These are phyloP conservation scores for Entelexis sorbosivorans DNA, from an alignment of 1,139 yeast genomes.

Conservation along the genomic window DNA sequence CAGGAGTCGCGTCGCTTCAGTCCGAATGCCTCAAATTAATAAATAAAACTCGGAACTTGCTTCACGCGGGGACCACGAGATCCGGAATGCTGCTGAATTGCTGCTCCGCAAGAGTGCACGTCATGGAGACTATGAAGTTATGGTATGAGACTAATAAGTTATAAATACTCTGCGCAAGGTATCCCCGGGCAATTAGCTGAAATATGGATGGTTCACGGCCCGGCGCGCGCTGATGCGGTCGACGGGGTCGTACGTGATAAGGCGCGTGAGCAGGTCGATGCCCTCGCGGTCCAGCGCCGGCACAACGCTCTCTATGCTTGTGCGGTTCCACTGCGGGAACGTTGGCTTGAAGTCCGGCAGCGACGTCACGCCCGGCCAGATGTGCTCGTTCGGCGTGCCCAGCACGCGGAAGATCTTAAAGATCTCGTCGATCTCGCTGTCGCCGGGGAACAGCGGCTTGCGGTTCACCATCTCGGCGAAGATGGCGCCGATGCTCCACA, in stretches of 20 bases:
- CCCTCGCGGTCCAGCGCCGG: slow-evolving; percentile 76
- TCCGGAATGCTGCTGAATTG: too few relatives aligned
- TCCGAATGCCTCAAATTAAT: too few relatives aligned
- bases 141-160: neutral
- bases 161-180: neutral
- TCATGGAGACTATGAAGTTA: too few relatives aligned
- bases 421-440: slow-evolving; percentile 94
- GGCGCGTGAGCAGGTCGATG: slow-evolving; percentile 63
- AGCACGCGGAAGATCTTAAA: slow-evolving; percentile 84
- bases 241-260: slow-evolving; percentile 88
- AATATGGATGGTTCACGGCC: slow-evolving; percentile 83
- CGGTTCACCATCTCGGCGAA: slow-evolving; percentile 98
- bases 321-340: slow-evolving; percentile 88
- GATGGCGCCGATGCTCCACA: slow-evolving; percentile 98
- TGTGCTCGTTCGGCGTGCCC: slow-evolving; percentile 89
- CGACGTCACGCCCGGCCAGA: slow-evolving; percentile 93
- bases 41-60: too few relatives aligned
- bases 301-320: slow-evolving; percentile 59
- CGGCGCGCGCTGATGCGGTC: slow-evolving; percentile 89
- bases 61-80: too few relatives aligned
- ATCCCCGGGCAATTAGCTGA: slow-evolving; percentile 27
- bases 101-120: too few relatives aligned
- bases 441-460: slow-evolving; percentile 93
- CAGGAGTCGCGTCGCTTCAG: too few relatives aligned
- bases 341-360: slow-evolving; percentile 92